These are phyloP conservation scores for Arthrobotrys sinensis DNA, from an alignment of 2,329 filamentous ascomycete genomes.

Conservation along the genomic window DNA sequence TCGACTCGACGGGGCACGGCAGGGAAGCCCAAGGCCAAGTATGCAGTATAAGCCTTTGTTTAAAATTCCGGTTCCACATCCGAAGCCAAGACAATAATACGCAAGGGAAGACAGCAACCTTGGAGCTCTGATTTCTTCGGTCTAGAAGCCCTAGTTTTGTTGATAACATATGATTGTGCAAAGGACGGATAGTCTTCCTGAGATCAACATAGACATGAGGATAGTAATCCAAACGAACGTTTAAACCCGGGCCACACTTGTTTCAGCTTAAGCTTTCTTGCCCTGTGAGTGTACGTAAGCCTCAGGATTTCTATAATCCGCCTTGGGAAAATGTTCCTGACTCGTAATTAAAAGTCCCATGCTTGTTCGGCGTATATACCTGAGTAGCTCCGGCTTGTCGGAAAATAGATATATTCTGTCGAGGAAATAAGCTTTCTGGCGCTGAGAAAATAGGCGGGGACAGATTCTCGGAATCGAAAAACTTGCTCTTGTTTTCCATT, in stretches of 20 bases:
- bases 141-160: neutral
- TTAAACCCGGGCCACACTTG: conserved; percentile 20
- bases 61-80: conserved; percentile 16
- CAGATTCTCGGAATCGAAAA: conserved; percentile 19
- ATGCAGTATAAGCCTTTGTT: conserved; percentile 5
- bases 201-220: neutral
- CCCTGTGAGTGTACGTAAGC: conserved; percentile 45
- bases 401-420: conserved; percentile 2
- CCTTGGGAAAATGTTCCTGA: conserved; percentile 12
- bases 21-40: neutral
- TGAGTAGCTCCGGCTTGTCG: conserved; percentile 10
- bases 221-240: neutral
- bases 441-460: conserved; percentile 22
- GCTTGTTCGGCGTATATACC: conserved; percentile 15
- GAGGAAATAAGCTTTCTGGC: conserved; percentile 42
- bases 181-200: neutral
- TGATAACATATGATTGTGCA: neutral
- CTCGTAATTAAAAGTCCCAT: conserved; percentile 30
- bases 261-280: conserved; percentile 39
- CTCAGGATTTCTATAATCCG: neutral
- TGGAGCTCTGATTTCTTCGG: neutral
- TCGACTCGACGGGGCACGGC: neutral
- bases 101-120: neutral
- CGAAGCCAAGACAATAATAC: conserved; percentile 12
- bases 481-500: neutral